Evolutionary conservation across 1,139 yeast genomes (phyloP).

Genomic region (Diutina rugosa): DNA sequence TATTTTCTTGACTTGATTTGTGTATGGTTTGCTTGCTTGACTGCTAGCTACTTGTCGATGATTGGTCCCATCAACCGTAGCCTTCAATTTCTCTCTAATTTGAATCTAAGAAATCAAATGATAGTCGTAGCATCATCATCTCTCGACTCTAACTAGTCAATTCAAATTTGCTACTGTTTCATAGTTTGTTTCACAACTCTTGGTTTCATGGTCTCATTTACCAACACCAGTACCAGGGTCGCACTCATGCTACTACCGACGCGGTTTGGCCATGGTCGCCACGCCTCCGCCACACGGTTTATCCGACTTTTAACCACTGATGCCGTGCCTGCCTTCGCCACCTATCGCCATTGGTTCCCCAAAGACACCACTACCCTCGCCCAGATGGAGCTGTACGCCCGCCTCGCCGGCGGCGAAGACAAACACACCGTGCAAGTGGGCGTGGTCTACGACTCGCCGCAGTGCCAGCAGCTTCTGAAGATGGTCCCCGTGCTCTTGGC

Average conservation of each 20-base stretch:
- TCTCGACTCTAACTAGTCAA: no score
- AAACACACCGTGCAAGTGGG: not conserved
- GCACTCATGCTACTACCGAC: not conserved
- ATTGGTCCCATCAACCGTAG: no score
- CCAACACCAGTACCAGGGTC: not conserved
- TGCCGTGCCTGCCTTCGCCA: not conserved
- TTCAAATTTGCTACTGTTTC: no score
- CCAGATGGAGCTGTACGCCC: not conserved
- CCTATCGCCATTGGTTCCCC: not conserved
- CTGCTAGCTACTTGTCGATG: no score
- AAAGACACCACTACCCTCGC: not conserved
- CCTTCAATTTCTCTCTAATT: no score
- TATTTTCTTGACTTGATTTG: no score
- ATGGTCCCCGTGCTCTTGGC: conserved; percentile 15
- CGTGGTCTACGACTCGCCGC: not conserved
- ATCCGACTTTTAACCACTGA: not conserved
- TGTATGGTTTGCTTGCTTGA: no score
- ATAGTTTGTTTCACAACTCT: no score
- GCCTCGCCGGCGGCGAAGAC: not conserved
- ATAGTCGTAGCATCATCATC: no score
- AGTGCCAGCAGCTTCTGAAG: not conserved
- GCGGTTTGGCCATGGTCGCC: not conserved
- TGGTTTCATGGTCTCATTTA: no score
- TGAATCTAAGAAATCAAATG: no score
- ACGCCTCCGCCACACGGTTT: not conserved